Percentiles rank a stretch among this genome's conserved stretches.
These are phyloP conservation scores for Lotus japonicus DNA, from an alignment of 306 rosid species.

Conservation along the genomic window DNA sequence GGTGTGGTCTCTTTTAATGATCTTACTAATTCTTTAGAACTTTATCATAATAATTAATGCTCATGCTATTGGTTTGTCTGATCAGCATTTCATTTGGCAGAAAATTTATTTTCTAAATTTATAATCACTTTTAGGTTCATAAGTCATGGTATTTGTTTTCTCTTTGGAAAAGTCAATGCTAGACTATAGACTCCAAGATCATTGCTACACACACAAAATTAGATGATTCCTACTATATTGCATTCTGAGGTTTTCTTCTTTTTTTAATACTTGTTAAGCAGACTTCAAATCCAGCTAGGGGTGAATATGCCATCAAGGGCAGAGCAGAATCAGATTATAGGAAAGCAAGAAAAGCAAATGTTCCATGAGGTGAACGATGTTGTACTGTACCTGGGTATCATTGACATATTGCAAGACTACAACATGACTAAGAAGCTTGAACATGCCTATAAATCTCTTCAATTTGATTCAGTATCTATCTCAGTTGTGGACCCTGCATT, in stretches of 20 bases:
- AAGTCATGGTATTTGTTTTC: background rate
- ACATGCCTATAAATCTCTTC: constrained; percentile 72
- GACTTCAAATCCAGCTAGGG: constrained; percentile 85
- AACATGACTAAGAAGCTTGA: constrained; percentile 83
- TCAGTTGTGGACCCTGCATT: constrained; percentile 78
- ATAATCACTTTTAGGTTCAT: background rate
- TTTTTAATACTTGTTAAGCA: constrained; percentile 24
- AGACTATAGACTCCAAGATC: background rate
- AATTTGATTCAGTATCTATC: constrained; percentile 77
- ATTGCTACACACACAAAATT: background rate
- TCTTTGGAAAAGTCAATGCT: background rate
- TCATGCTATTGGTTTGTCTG: background rate
- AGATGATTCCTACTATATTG: background rate
- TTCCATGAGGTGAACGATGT: constrained; percentile 69
- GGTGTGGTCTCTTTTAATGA: constrained; percentile 35
- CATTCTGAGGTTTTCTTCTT: background rate
- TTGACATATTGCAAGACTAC: constrained; percentile 87
- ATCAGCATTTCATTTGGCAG: background rate
- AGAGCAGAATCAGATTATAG: constrained; percentile 44
- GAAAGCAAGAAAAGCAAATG: constrained; percentile 43
- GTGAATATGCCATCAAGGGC: constrained; percentile 96
- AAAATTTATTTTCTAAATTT: background rate
- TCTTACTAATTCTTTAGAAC: background rate
- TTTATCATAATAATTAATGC: background rate
- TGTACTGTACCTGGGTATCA: constrained; percentile 80